These are phyloP conservation scores for Colletotrichum sublineola DNA, from an alignment of 2,329 filamentous ascomycete genomes.

Conservation along the genomic window DNA sequence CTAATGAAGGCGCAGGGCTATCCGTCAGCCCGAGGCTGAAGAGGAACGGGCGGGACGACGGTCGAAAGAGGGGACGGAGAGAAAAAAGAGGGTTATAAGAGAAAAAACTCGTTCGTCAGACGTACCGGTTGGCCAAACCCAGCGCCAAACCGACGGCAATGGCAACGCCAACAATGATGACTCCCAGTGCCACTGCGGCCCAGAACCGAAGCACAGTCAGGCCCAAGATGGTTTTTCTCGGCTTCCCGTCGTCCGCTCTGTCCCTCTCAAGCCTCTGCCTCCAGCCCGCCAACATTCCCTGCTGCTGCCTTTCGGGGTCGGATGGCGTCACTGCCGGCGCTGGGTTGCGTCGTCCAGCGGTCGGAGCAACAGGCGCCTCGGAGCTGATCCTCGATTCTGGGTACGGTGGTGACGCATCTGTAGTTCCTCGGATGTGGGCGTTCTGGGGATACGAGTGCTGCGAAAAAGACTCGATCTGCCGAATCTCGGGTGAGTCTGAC, in stretches of 20 bases:
- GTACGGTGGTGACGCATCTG: constrained; percentile 27
- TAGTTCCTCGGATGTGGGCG: constrained; percentile 19
- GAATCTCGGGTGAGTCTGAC: constrained; percentile 29
- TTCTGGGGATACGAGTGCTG: constrained; percentile 26
- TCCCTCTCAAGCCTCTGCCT: constrained; percentile 29
- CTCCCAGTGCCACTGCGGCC: constrained; percentile 36
- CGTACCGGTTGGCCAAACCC: constrained; percentile 40
- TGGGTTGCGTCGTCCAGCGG: constrained; percentile 18
- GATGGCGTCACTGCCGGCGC: constrained; percentile 19
- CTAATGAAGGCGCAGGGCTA: constrained; percentile 18
- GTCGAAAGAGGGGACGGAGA: constrained; percentile 11
- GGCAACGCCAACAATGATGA: constrained; percentile 37
- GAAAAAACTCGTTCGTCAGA: constrained; percentile 30
- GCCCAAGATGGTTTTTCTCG: constrained; percentile 36
- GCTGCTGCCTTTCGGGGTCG: constrained; percentile 16
- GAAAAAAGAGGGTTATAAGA: constrained; percentile 20
- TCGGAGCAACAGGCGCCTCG: constrained; percentile 10
- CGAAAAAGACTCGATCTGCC: constrained; percentile 28
- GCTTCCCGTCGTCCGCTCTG: constrained; percentile 13
- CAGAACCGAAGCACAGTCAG: constrained; percentile 40
- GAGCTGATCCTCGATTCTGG: constrained; percentile 27
- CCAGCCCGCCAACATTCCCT: constrained; percentile 15
- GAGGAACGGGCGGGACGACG: constrained; percentile 2
- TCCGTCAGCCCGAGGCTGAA: constrained; percentile 40
- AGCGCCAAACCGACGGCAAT: constrained; percentile 40